Base-by-base conservation (phyloP, 2,329 filamentous ascomycete genomes). In the Penicillium sp. region DNA sequence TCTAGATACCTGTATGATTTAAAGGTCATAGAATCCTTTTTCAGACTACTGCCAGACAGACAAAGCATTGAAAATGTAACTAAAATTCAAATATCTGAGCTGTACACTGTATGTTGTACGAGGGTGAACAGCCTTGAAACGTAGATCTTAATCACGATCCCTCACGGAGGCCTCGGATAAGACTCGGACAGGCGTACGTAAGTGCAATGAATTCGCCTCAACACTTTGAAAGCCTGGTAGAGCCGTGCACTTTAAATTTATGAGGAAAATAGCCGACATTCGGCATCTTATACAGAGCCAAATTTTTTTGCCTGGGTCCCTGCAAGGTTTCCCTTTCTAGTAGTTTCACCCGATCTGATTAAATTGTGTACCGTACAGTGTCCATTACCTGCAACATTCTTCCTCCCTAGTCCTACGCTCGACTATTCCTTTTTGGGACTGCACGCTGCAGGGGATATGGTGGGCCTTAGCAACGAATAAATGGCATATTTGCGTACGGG, bases 401-500 rank as follows among this genome's bases (percentile, higher is more conserved):
- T 41, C 35, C 35, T 27, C 24, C 24, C 43, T 45, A 43, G 27
- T 11, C 27, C 11, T 14, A 31, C n/a, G 16, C 35, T 14, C 39
- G 35, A 39, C 35, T 14, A 39, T n/a, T 39, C 16, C 35, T 10
- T 19, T 19, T 37, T 19, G 10, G 7, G 16, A 22, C n/a, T 47
- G 39, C 31, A 41, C 37, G 16, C 39, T 45, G 29, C 53, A 39
- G 21, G 27, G 24, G 19, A n/a, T 27, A 11, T 24, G 27, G 29
- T 31, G 37, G 33, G 47, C 37, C 31, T 48, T 22, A 26, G 47
- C 22, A 35, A 31, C n/a, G 21, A 51, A 35, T 35, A 22, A 19
- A 47, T 27, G 26, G 26, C 35, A 26, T 35, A 27, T n/a, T 31
- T 52, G 51, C 49, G 45, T 56, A 58, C 37, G 47, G 22, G n/a